phyloP scores from a whole-genome alignment of 2,329 filamentous ascomycete genomes.

The Tetracladium maxilliforme region DNA sequence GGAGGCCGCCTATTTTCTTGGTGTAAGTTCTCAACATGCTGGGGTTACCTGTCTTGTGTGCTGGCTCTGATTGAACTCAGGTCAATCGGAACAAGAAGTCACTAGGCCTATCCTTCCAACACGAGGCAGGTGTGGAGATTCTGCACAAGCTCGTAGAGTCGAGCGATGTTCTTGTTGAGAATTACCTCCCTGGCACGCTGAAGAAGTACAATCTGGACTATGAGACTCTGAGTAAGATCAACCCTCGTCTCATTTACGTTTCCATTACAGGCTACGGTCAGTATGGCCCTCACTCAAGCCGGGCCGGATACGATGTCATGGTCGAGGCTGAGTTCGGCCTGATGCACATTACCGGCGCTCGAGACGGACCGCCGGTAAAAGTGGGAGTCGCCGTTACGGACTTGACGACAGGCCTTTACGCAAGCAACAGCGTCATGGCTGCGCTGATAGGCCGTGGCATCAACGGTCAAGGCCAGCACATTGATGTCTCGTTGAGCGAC shows the following conservation, averaged over 20 bases:
- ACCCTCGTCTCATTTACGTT: constrained; percentile 79
- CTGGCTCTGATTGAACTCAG: constrained; percentile 24
- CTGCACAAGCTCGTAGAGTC: constrained; percentile 71
- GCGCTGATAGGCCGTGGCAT: constrained; percentile 63
- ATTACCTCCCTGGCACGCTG: constrained; percentile 81
- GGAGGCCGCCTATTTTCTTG: constrained; percentile 89
- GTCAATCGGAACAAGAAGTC: constrained; percentile 97
- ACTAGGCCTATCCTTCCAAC: constrained; percentile 78
- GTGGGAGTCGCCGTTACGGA: constrained; percentile 96
- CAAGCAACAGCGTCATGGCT: constrained; percentile 90
- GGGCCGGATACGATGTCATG: constrained; percentile 98
- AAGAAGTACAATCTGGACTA: constrained; percentile 91
- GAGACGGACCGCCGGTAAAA: constrained; percentile 86
- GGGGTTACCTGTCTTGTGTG: not conserved
- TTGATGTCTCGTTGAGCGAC: constrained; percentile 83
- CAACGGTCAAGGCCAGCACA: constrained; percentile 75
- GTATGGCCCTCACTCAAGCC: constrained; percentile 73
- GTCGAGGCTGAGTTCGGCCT: constrained; percentile 95
- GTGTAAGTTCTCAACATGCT: constrained; percentile 40
- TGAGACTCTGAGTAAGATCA: constrained; percentile 62
- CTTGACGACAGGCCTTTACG: constrained; percentile 87
- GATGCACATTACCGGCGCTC: constrained; percentile 92
- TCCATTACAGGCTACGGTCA: constrained; percentile 97
- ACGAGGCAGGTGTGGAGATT: constrained; percentile 70
- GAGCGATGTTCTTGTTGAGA: constrained; percentile 90